Evolutionary conservation across 176 grass and related monocot species (phyloP), one percentile per base, ranked within the genome.

Genomic region (Urochloa ruziziensis): DNA sequence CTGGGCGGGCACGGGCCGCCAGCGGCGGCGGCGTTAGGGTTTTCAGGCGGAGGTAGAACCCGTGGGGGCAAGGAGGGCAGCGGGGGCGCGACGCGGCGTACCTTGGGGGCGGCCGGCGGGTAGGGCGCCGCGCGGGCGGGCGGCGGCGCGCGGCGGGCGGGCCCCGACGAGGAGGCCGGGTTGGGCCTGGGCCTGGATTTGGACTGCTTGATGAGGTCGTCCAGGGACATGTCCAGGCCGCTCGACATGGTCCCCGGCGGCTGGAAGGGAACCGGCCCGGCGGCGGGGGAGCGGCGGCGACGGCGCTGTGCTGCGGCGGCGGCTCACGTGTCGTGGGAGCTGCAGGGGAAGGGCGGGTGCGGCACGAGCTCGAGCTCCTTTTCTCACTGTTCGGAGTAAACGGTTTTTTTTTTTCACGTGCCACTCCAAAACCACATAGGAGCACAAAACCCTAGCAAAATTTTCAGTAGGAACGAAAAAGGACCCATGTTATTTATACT

Each of bases 121-220:
- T 90, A 90, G 1, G 84, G 89, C 24, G 75, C 80, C 10, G 84
- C 21, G 14, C 89, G 84, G 59, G 74, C 49, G 10, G 74, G 6
- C 49, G 75, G 80, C 39, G 74, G 59, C 43, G 72, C 56, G 24
- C 89, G 89, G 80, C 89, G 84, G 60, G 67, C 82, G 39, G 89
- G 89, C 59, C 89, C 89, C 73, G 73, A 86, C 51, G 67, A 82
- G 58, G 84, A 58, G 67, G 59, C 17, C 6, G 74, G 57, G 67
- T 42, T 67, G 59, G 48, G 49, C 39, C 79, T 90, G 74, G 89
- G 80, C 19, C 21, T 71, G 60, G 79, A 86, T 52, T 90, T 90
- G 67, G 88, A 86, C 62, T 83, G 74, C 84, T 87, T 90, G 84
- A 90, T 90, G 60, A 90, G 84, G 74, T 90, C 89, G 15, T 87